Evolutionary conservation across 2,329 filamentous ascomycete species (phyloP).

Genomic region (Ceratocystis harringtonii): DNA sequence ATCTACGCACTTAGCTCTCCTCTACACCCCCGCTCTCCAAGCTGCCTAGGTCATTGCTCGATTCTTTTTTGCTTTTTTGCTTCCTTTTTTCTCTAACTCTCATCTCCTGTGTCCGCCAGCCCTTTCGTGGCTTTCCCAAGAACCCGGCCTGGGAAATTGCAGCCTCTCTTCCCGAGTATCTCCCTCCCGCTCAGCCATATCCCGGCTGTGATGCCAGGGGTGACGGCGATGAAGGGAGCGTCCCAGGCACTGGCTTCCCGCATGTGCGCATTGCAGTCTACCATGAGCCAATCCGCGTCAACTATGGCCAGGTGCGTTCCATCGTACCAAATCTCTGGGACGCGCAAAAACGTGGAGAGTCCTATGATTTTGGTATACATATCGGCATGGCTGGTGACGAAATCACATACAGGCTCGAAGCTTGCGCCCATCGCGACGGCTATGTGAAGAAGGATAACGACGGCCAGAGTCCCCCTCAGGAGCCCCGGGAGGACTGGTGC

Average conservation of each 20-base stretch:
- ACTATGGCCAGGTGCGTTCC: conserved; percentile 50
- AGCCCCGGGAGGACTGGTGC: conserved; percentile 35
- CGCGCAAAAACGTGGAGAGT: conserved; percentile 19
- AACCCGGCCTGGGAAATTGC: conserved; percentile 78
- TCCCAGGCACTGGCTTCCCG: neutral
- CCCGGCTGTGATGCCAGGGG: neutral
- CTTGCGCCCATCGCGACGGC: conserved; percentile 52
- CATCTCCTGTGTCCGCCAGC: conserved; percentile 32
- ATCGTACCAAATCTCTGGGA: conserved; percentile 50
- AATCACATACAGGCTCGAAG: conserved; percentile 55
- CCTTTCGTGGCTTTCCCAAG: conserved; percentile 57
- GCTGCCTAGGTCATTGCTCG: neutral
- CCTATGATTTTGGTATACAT: conserved; percentile 55
- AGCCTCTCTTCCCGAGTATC: conserved; percentile 46
- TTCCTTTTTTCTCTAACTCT: neutral
- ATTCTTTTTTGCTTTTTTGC: neutral
- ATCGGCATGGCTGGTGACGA: conserved; percentile 62
- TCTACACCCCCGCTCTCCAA: neutral
- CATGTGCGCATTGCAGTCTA: conserved; percentile 50
- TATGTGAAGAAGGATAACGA: conserved; percentile 61
- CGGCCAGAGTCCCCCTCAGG: conserved; percentile 39
- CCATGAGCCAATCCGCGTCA: conserved; percentile 52
- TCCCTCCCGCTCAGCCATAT: conserved; percentile 32
- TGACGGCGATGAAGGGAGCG: conserved; percentile 10
- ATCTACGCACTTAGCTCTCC: neutral